Evolutionary conservation across 371 early-diverging fungal species (phyloP), one percentile per base, ranked within the genome.

Genomic region (Mucor mucedo): DNA sequence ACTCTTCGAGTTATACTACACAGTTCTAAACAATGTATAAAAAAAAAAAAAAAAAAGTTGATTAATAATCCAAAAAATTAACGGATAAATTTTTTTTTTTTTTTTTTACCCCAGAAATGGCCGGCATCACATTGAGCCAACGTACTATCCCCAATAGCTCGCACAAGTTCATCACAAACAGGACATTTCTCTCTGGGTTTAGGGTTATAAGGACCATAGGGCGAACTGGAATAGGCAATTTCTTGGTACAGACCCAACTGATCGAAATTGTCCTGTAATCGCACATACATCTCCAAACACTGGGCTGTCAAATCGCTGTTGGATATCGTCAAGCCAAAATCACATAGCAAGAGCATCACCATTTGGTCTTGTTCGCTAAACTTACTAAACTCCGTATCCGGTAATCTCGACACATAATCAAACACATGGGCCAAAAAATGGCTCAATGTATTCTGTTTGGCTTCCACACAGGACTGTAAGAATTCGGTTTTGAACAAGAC

Each of bases 91-190:
- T 16, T 35, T 42, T 14, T 28, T 16, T 35, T 42, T 14, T 28
- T 30, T 42, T 28, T 48, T 28, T 64, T 69, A 69, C 69, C 70
- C 73, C 73, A 73, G n/a, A 69, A 63, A 60, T 73, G 73, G 4
- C 73, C 73, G 16, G 70, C 53, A 32, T 55, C 29, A 35, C 73
- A 73, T 38, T 63, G 63, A 28, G 62, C 62, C 9, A 70, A n/a
- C 27, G 27, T 42, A 13, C 52, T 60, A 52, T 41, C 40, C n/a
- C 48, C 48, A 21, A 70, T 53, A 7, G 48, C 8, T 10, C 52
- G 27, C 0, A 70, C 62, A 10, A 16, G 14, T 9, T 59, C 69
- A 9, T 53, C 58, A 38, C 73, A 73, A 3, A 70, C 69, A 13
- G 63, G 73, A 40, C 73, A 73, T 9, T 62, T 61, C 28, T 66